Base-by-base conservation (phyloP, 2,329 filamentous ascomycete species). In the Fusarium pseudocircinatum region DNA sequence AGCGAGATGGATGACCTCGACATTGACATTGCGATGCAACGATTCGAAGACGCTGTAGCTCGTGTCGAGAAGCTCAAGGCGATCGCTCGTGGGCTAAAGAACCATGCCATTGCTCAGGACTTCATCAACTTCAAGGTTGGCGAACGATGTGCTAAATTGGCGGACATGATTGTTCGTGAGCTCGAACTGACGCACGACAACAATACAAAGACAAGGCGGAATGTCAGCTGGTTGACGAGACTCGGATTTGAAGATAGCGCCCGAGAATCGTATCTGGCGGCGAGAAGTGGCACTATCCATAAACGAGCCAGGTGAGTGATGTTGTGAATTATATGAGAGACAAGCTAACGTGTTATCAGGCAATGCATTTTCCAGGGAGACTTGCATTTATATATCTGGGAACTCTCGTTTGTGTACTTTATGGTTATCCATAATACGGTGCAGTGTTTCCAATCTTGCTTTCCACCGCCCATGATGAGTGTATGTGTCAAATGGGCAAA, bases 401-500 rank as follows among this genome's bases (percentile, higher is more conserved):
- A 97, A 80, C 87, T 98, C 52, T 96, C 96, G 4, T 98, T 95
- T 82, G 95, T 97, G 64, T 98, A 97, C 82, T 99, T 99, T 83
- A 95, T 92, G 60, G 89, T 97, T 73, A 96, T 99, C 80, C 92
- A 94, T 76, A 98, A 98, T 83, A 98, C 96, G 0, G 93, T 98
- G 68, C 89, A 90, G 78, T 95, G 94, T 78, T 98, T 96, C 82
- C 94, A 97, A 79, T 85, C 87, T 60, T 97, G 94, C 81, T 98
- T 98, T 80, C 92, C 95, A 16, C 88, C 94, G 32, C 87, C 91
- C 20, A 94, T 96, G 85, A 97, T 96, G 88, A 97, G 94, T 78
- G 95, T 95, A 1, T 97, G 95, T 77, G 96, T 99, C 77, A 97
- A 96, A 80, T 99, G 96, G 96, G 95, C 95, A n/a, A 98, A 98